Percentiles rank a stretch among this genome's conserved stretches.
phyloP scores from a whole-genome alignment of 2,329 filamentous ascomycete species.

The Periconia digitata region DNA sequence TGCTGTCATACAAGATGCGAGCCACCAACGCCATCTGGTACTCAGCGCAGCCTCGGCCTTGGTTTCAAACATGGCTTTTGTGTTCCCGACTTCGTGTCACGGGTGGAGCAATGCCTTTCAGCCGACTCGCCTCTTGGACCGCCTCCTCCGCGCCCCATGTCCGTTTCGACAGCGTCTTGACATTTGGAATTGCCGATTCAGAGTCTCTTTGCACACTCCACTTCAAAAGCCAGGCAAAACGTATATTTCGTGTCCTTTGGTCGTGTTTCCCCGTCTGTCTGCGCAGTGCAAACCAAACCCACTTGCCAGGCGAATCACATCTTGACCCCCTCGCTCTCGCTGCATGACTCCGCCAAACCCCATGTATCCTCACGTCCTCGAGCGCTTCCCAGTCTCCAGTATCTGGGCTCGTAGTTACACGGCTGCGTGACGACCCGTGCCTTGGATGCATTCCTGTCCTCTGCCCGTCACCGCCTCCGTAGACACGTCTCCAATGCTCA shows the following conservation, averaged over 20 bases:
- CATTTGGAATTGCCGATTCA: conserved; percentile 3
- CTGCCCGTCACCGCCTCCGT: conserved; percentile 11
- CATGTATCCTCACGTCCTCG: background rate
- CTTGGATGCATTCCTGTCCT: conserved; percentile 5
- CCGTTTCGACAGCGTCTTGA: conserved; percentile 11
- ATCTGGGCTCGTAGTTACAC: conserved; percentile 10
- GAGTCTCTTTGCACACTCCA: background rate
- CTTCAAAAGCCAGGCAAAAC: background rate
- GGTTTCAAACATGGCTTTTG: conserved; percentile 21
- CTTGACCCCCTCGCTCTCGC: no score
- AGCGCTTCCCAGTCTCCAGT: background rate
- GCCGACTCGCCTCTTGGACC: conserved; percentile 16
- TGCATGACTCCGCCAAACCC: background rate
- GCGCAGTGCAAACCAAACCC: background rate
- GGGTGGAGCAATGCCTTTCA: conserved; percentile 8
- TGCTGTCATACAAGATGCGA: conserved; percentile 30
- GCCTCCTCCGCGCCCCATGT: conserved; percentile 13
- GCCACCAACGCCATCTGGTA: conserved; percentile 33
- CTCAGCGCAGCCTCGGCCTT: conserved; percentile 23
- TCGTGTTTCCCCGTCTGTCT: background rate
- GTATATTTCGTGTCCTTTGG: background rate
- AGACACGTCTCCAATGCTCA: background rate
- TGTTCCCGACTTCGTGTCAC: conserved; percentile 9
- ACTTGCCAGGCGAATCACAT: no score
- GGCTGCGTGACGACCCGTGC: conserved; percentile 8